Evolutionary conservation across 192 early-diverging fungal genomes (phyloP), one percentile per base, ranked within the genome.

Genomic region (Coemansia sp.): DNA sequence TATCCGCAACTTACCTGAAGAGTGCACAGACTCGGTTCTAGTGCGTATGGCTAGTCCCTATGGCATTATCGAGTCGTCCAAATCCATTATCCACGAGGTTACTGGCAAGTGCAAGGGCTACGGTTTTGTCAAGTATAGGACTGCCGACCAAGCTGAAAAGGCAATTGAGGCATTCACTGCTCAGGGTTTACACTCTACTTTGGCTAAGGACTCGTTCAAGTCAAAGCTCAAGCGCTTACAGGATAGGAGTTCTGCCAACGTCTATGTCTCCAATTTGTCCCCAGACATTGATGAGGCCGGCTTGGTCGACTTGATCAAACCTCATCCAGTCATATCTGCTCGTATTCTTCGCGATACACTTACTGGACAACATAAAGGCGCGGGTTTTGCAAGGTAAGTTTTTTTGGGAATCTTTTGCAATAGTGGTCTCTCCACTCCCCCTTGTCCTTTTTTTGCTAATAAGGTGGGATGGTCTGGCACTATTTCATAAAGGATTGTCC

Each of bases 101-200:
- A 89, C 91, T 2, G 87, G 87, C 16, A 87, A 89, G 65, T 95
- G 94, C 71, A 94, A 93, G 74, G 93, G 93, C 4, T 96, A 91
- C 76, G 94, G 94, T 10, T 96, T 96, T 70, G 90, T 92, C 29
- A 90, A 92, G 87, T 96, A 90, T 78, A 86, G 89, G 44, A 88
- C 85, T 2, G 88, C 83, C 22, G 85, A 84, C 11, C 86, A 92
- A 60, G 90, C 91, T 0, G 65, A 82, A 27, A 29, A 61, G 12
- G 93, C 93, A 22, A 92, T 95, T 64, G 79, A 83, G 49, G 92
- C 85, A 18, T 79, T 95, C 22, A 86, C 80, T 27, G 72, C 73
- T 5, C 64, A 83, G 66, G 93, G 92, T 6, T 84, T 87, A 40
- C 87, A 90, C 62, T 89, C 87, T n/a, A 89, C 88, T 2, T 83